These are phyloP conservation scores for Ilyonectria robusta DNA, from an alignment of 2,329 filamentous ascomycete genomes.

Conservation along the genomic window DNA sequence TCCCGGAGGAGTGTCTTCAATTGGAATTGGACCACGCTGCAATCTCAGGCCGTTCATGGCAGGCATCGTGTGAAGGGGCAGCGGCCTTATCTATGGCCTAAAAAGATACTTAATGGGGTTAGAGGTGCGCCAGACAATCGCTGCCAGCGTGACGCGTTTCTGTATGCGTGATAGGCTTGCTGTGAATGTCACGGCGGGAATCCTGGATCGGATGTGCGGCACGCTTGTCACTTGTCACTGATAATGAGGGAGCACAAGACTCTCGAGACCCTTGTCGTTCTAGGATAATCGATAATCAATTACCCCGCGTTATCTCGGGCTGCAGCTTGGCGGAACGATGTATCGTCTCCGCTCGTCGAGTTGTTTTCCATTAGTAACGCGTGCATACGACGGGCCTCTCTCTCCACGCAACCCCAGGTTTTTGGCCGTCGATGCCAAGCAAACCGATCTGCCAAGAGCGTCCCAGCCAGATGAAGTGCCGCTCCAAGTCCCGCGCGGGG, in stretches of 20 bases:
- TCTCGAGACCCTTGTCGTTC: not conserved
- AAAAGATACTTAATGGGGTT: constrained; percentile 19
- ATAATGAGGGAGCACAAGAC: not conserved
- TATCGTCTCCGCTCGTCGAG: not conserved
- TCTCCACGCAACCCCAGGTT: constrained; percentile 15
- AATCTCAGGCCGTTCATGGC: not conserved
- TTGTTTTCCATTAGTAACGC: constrained; percentile 4
- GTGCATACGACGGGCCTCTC: not conserved
- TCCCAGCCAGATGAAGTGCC: constrained; percentile 13
- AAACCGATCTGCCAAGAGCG: not conserved
- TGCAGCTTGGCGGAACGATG: not conserved
- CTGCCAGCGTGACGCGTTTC: constrained; percentile 13
- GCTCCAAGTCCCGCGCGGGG: constrained; percentile 30
- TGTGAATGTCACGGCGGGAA: not conserved
- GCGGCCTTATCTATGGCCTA: constrained; percentile 20
- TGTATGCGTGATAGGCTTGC: constrained; percentile 2
- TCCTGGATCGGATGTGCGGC: constrained; percentile 21
- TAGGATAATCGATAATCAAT: not conserved
- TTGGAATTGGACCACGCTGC: not conserved
- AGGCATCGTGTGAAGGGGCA: not conserved
- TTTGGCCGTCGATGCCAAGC: constrained; percentile 15
- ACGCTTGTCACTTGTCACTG: not conserved
- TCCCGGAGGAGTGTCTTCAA: not conserved
- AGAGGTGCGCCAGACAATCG: not conserved
- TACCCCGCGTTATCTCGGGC: constrained; percentile 13